These are phyloP conservation scores for Volvox carteri DNA, from an alignment of 163 green algal genomes.

Conservation along the genomic window DNA sequence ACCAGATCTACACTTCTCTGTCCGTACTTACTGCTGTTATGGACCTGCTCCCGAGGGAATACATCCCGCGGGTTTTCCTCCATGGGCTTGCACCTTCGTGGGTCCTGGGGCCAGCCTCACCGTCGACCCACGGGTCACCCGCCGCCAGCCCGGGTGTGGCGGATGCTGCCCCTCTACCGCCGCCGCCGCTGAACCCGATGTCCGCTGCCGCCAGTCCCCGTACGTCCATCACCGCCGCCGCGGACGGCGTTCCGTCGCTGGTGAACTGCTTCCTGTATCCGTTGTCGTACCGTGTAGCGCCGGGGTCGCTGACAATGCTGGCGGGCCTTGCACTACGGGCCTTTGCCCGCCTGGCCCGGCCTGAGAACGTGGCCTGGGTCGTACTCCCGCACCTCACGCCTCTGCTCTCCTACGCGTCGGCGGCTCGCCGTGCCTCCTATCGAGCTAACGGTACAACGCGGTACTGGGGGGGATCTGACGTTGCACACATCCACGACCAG, in stretches of 20 bases:
- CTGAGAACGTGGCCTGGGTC: slow-evolving; percentile 48
- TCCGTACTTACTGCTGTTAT: slow-evolving; percentile 18
- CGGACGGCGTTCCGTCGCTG: slow-evolving; percentile 39
- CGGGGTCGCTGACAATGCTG: slow-evolving; percentile 17
- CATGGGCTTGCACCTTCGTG: slow-evolving; percentile 1
- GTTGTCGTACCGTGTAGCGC: not conserved
- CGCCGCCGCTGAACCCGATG: too few relatives aligned
- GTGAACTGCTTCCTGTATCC: slow-evolving; percentile 25
- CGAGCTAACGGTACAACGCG: slow-evolving; percentile 17
- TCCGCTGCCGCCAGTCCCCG: not conserved
- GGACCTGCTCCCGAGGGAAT: slow-evolving; percentile 39
- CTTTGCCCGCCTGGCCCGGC: slow-evolving; percentile 8
- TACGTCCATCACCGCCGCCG: not conserved
- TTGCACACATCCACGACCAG: not conserved
- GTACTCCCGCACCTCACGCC: slow-evolving; percentile 38
- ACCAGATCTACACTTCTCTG: slow-evolving; percentile 32
- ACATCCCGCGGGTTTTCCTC: slow-evolving; percentile 7
- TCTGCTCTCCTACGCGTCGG: slow-evolving; percentile 10
- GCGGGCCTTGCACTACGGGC: slow-evolving; percentile 5
- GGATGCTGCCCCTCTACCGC: too few relatives aligned
- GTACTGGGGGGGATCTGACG: slow-evolving; percentile 12
- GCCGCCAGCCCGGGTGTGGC: not conserved
- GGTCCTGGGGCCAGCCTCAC: not conserved
- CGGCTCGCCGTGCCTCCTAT: slow-evolving; percentile 17
- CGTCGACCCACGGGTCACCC: not conserved